These are phyloP conservation scores for Ilex asprella DNA, from an alignment of 257 asterid species.

Conservation along the genomic window DNA sequence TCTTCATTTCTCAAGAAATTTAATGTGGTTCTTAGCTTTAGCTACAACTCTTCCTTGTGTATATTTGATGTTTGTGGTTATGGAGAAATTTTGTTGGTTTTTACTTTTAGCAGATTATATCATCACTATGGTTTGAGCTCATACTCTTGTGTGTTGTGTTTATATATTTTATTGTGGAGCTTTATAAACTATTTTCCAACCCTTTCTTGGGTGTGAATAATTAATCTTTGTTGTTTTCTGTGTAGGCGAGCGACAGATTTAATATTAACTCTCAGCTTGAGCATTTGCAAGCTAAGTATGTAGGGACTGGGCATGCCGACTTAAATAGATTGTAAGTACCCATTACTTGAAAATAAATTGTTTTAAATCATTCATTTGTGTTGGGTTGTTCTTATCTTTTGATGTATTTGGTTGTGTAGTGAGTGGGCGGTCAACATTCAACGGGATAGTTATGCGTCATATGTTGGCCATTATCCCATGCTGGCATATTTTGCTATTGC, in stretches of 20 bases:
- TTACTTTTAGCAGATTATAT: no score
- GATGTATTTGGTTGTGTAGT: conserved; percentile 25
- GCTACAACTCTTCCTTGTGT: no score
- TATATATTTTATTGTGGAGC: no score
- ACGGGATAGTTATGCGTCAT: conserved; percentile 88
- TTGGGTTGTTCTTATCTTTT: background rate
- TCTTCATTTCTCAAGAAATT: no score
- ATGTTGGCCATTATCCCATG: conserved; percentile 85
- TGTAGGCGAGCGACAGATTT: conserved; percentile 97
- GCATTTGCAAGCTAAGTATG: conserved; percentile 91
- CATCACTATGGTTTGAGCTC: no score
- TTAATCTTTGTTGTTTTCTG: background rate
- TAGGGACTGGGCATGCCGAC: conserved; percentile 99
- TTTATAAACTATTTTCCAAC: no score
- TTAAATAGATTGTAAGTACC: conserved; percentile 75
- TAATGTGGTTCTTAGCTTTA: no score
- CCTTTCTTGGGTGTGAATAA: no score
- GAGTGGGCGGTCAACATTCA: conserved; percentile 99
- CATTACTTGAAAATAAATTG: background rate
- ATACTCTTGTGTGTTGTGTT: no score
- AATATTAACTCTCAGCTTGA: conserved; percentile 63
- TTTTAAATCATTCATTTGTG: background rate
- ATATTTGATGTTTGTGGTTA: no score
- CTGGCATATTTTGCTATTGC: conserved; percentile 88
- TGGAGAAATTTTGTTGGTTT: no score